phyloP scores from a whole-genome alignment of 2,329 filamentous ascomycete genomes.

The Geosmithia flava region DNA sequence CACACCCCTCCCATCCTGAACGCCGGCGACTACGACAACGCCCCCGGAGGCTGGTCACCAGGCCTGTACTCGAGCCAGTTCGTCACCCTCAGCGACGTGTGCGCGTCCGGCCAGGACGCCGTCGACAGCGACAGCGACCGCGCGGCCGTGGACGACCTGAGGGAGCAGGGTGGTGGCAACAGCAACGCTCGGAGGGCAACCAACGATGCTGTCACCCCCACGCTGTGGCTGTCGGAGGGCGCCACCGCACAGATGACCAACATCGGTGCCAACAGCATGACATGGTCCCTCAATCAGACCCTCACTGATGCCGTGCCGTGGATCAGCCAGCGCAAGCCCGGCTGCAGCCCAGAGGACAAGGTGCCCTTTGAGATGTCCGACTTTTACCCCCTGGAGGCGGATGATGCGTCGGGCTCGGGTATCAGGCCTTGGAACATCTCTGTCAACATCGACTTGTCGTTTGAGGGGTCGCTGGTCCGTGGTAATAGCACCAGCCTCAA shows the following conservation, averaged over 20 bases:
- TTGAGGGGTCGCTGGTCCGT: slow-evolving; percentile 5
- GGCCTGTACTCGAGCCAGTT: slow-evolving; percentile 4
- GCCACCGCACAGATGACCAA: slow-evolving; percentile 4
- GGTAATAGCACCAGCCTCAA: slow-evolving; percentile 5
- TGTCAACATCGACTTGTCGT: background rate
- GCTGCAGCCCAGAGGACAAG: background rate
- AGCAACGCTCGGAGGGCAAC: background rate
- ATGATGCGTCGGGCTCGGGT: background rate
- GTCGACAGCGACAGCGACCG: background rate
- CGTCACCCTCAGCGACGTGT: slow-evolving; percentile 7
- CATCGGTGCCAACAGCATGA: slow-evolving; percentile 5
- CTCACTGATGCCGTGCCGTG: background rate
- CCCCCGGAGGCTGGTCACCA: background rate
- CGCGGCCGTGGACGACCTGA: background rate
- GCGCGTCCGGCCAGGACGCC: slow-evolving; percentile 2
- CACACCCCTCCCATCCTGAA: background rate
- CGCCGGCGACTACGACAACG: background rate
- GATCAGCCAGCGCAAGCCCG: background rate
- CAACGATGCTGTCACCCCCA: slow-evolving; percentile 2
- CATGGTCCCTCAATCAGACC: slow-evolving; percentile 4
- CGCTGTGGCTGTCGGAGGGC: slow-evolving; percentile 6
- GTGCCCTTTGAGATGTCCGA: slow-evolving; percentile 3
- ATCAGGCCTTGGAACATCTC: slow-evolving; percentile 1
- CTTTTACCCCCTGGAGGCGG: slow-evolving; percentile 1
- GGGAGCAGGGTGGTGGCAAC: background rate